Conservation (phyloP, 2,329 filamentous ascomycete species). For the Pseudogymnoascus sp. region DNA sequence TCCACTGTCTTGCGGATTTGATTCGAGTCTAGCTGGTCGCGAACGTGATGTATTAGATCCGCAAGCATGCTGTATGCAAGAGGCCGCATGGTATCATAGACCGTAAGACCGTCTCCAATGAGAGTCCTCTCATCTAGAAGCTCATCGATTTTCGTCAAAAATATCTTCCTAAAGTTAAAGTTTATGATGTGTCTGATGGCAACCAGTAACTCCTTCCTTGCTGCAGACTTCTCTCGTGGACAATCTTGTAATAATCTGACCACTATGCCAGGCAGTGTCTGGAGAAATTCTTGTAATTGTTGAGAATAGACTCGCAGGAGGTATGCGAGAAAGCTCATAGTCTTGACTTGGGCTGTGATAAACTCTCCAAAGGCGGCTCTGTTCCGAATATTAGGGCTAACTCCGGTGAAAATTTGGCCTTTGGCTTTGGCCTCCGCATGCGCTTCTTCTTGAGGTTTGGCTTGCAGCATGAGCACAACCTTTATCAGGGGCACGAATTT, state of each 20-base stretch:
- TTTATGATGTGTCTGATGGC: constrained; percentile 98
- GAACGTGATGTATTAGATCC: constrained; percentile 93
- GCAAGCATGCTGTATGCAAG: constrained; percentile 97
- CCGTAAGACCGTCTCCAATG: constrained; percentile 91
- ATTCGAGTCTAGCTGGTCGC: constrained; percentile 77
- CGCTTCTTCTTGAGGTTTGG: constrained; percentile 85
- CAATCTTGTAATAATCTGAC: constrained; percentile 89
- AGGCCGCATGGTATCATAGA: constrained; percentile 93
- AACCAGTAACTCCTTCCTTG: constrained; percentile 89
- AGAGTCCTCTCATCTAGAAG: constrained; percentile 88
- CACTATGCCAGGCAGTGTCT: constrained; percentile 77
- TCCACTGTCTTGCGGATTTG: constrained; percentile 95
- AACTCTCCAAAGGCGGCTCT: constrained; percentile 93
- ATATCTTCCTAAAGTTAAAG: constrained; percentile 95
- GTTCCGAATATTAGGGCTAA: constrained; percentile 90
- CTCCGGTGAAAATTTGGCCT: constrained; percentile 80
- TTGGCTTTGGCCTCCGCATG: constrained; percentile 75
- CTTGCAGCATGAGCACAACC: constrained; percentile 77
- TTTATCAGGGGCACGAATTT: constrained; percentile 92
- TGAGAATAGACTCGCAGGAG: constrained; percentile 80
- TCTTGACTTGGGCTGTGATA: constrained; percentile 96
- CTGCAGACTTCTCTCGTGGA: constrained; percentile 85
- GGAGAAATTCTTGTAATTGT: constrained; percentile 81
- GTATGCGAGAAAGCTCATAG: constrained; percentile 97
- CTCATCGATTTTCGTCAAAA: constrained; percentile 89